A percentile compares a stretch with the other conserved stretches of the same genome.
phyloP scores from a whole-genome alignment of 495 filamentous ascomycete genomes.

The Neurospora sp. region DNA sequence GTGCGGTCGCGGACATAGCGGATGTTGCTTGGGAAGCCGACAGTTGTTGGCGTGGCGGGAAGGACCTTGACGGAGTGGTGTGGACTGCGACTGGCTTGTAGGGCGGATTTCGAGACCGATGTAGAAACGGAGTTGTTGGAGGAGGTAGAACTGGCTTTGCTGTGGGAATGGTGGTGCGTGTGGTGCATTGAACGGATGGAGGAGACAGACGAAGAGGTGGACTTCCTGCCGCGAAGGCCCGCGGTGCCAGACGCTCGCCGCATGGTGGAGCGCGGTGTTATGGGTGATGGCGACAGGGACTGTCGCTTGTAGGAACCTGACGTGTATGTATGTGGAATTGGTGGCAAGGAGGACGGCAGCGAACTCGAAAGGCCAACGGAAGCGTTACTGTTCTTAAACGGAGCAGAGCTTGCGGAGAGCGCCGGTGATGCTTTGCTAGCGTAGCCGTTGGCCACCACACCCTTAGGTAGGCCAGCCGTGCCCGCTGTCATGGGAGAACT shows the following conservation, averaged over 20 bases:
- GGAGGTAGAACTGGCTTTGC: slow-evolving; percentile 87
- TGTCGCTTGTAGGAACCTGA: slow-evolving; percentile 57
- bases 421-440: slow-evolving; percentile 4
- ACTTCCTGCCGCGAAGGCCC: slow-evolving; percentile 80
- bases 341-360: slow-evolving; percentile 27
- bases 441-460: slow-evolving; percentile 28
- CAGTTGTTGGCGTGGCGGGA: slow-evolving; percentile 75
- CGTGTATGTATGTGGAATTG: slow-evolving; percentile 34
- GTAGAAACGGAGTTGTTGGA: slow-evolving; percentile 64
- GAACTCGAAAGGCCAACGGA: slow-evolving; percentile 23
- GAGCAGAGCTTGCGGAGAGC: not conserved
- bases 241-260: slow-evolving; percentile 53
- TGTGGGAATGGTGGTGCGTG: slow-evolving; percentile 76
- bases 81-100: slow-evolving; percentile 57
- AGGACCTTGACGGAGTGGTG: slow-evolving; percentile 89
- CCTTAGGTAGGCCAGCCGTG: slow-evolving; percentile 24
- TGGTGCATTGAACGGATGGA: slow-evolving; percentile 89
- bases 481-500: slow-evolving; percentile 7
- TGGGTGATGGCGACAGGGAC: slow-evolving; percentile 78
- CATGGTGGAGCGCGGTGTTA: slow-evolving; percentile 80
- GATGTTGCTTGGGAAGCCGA: slow-evolving; percentile 76
- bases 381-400: slow-evolving; percentile 5
- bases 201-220: slow-evolving; percentile 90
- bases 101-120: slow-evolving; percentile 54
- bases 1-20: slow-evolving; percentile 60